Conservation (phyloP, 2,329 filamentous ascomycete species). For the Microsporum canis region DNA sequence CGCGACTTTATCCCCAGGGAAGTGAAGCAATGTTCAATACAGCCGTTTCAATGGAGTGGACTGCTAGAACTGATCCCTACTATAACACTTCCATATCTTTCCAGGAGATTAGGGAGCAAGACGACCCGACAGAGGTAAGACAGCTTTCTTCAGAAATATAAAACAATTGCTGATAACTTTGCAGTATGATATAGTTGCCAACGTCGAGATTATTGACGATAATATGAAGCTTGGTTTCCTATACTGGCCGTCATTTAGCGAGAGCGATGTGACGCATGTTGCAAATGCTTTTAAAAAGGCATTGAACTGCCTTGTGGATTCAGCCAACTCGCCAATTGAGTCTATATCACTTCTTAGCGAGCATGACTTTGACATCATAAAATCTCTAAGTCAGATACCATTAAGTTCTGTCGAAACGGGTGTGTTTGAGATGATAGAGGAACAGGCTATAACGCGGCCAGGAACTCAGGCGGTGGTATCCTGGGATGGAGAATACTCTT, state of each 20-base stretch:
- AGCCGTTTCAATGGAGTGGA: conserved; percentile 10
- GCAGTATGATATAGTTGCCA: conserved; percentile 9
- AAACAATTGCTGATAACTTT: neutral
- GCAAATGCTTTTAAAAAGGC: conserved; percentile 6
- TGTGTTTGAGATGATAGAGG: conserved; percentile 1
- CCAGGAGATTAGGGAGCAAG: conserved; percentile 9
- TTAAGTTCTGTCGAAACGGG: neutral
- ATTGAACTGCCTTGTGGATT: conserved; percentile 5
- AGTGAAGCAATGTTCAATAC: conserved; percentile 11
- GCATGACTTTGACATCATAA: neutral
- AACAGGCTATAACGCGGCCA: conserved; percentile 3
- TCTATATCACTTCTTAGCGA: conserved; percentile 5
- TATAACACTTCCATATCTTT: conserved; percentile 3
- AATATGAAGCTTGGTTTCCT: conserved; percentile 7
- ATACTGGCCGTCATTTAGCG: conserved; percentile 9
- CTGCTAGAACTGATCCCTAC: conserved; percentile 6
- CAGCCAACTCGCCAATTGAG: neutral
- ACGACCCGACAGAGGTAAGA: conserved; percentile 10
- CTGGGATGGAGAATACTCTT: conserved; percentile 23
- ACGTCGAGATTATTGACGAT: conserved; percentile 8
- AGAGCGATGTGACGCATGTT: conserved; percentile 4
- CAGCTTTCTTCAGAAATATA: neutral
- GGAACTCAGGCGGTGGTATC: conserved; percentile 17
- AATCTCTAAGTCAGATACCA: neutral
- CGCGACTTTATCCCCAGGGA: conserved; percentile 6